Conservation (phyloP, 2,329 filamentous ascomycete species). For the Colletotrichum tamarilloi region DNA sequence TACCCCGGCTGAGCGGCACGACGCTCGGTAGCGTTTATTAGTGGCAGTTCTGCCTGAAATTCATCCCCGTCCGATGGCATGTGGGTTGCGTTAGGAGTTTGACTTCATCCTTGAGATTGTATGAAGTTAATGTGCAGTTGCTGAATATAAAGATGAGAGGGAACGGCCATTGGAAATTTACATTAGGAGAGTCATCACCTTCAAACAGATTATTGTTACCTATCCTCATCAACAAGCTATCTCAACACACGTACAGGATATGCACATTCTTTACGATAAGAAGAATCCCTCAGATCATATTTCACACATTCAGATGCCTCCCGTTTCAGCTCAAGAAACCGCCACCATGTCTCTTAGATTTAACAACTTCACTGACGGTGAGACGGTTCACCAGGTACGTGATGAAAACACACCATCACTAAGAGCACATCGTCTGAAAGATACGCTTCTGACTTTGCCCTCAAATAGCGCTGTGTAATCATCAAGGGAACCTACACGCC, state of each 20-base stretch:
- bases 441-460: background rate
- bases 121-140: background rate
- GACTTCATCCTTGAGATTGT: no score
- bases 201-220: accelerated
- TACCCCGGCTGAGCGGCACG: background rate
- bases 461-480: conserved; percentile 20
- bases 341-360: background rate
- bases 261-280: background rate
- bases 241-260: background rate
- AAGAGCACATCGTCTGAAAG: no score
- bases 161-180: background rate
- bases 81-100: background rate
- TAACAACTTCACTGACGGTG: conserved; percentile 4
- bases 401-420: no score
- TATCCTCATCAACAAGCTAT: background rate
- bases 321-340: background rate
- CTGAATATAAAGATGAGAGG: background rate
- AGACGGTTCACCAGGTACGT: conserved; percentile 23
- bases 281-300: background rate
- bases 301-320: background rate
- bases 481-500: conserved; percentile 8
- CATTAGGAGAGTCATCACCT: background rate
- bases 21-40: background rate
- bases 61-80: background rate
- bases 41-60: background rate